Conservation (phyloP, 768 basidiomycete species). For the Suillus ampliporus region DNA sequence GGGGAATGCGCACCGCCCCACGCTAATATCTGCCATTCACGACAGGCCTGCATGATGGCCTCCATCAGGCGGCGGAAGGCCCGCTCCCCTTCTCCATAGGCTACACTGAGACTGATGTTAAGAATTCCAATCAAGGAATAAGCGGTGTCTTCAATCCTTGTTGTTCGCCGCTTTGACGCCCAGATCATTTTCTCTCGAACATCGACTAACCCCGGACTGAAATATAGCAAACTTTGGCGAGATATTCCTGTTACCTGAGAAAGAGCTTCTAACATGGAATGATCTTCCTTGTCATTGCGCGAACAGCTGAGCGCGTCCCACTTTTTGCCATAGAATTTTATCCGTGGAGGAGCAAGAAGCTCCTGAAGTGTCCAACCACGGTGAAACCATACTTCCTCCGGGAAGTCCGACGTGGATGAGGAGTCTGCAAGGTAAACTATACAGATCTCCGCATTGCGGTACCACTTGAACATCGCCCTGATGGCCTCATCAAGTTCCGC, state of each 20-base stretch:
- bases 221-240: constrained; percentile 19
- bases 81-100: constrained; percentile 31
- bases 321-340: constrained; percentile 26
- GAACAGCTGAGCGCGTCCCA: constrained; percentile 21
- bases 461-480: constrained; percentile 32
- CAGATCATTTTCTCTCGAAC: constrained; percentile 29
- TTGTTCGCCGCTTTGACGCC: constrained; percentile 32
- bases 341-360: constrained; percentile 23
- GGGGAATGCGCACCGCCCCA: constrained; percentile 30
- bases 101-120: constrained; percentile 27
- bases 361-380: constrained; percentile 23
- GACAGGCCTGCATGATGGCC: constrained; percentile 22
- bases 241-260: constrained; percentile 21
- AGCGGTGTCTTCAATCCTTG: constrained; percentile 31
- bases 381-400: constrained; percentile 29
- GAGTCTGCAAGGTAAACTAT: constrained; percentile 22
- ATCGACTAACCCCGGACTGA: constrained; percentile 25
- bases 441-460: constrained; percentile 30
- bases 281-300: constrained; percentile 27
- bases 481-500: constrained; percentile 37
- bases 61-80: constrained; percentile 34
- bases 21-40: constrained; percentile 27
- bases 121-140: constrained; percentile 34
- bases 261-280: constrained; percentile 17
- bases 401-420: constrained; percentile 11